phyloP scores from a whole-genome alignment of 306 rosid genomes.

The Citrullus amarus region DNA sequence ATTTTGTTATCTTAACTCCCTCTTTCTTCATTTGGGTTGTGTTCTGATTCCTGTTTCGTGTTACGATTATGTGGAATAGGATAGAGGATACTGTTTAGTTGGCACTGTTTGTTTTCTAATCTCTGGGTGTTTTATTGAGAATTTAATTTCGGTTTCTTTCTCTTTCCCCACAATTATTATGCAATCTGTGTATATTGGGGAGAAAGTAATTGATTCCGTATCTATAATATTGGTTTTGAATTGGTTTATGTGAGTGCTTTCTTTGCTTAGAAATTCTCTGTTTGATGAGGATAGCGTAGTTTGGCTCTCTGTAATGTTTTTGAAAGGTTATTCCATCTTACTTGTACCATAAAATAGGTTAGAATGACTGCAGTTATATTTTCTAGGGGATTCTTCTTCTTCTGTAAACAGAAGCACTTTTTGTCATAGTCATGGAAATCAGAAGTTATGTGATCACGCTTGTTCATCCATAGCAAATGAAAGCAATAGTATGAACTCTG shows the following conservation, averaged over 20 bases:
- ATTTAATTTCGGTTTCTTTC: not conserved
- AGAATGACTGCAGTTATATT: not conserved
- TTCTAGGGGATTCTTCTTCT: slow-evolving; percentile 25
- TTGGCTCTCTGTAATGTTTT: not conserved
- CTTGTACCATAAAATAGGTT: not conserved
- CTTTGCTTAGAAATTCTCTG: not conserved
- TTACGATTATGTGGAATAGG: not conserved
- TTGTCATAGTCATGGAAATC: slow-evolving; percentile 16
- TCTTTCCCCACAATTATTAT: not conserved
- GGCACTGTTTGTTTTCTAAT: not conserved
- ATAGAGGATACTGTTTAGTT: not conserved
- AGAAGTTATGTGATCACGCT: slow-evolving; percentile 10
- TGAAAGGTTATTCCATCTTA: not conserved
- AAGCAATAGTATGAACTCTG: slow-evolving; percentile 21
- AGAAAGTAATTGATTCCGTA: not conserved
- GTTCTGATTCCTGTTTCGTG: not conserved
- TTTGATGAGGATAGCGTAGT: not conserved
- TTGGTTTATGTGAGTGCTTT: not conserved
- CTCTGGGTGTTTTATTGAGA: not conserved
- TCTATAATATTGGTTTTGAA: not conserved
- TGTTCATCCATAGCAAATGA: slow-evolving; percentile 21
- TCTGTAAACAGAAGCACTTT: slow-evolving; percentile 22
- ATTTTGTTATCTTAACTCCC: not conserved
- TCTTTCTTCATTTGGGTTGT: not conserved
- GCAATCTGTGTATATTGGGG: not conserved